These are phyloP conservation scores for Lactifluus piperatus DNA, from an alignment of 768 basidiomycete species.

Conservation along the genomic window DNA sequence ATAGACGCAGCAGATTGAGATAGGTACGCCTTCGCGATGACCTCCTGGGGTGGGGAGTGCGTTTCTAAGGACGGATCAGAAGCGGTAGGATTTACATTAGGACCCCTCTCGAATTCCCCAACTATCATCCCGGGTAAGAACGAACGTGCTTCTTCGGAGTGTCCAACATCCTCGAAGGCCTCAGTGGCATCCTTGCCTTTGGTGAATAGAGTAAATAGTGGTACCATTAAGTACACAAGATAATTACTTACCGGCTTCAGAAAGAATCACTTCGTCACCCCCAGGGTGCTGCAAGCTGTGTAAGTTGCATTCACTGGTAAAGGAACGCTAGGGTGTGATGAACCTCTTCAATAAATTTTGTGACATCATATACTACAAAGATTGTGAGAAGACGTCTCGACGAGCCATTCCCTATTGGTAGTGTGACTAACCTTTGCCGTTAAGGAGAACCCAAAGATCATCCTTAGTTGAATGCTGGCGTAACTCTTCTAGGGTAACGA, in stretches of 20 bases:
- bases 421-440: slow-evolving; percentile 61
- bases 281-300: slow-evolving; percentile 67
- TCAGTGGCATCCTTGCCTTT: slow-evolving; percentile 93
- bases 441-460: slow-evolving; percentile 71
- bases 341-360: slow-evolving; percentile 94
- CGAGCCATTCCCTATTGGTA: slow-evolving; percentile 1
- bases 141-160: slow-evolving; percentile 98
- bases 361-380: slow-evolving; percentile 77
- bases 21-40: slow-evolving; percentile 9
- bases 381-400: slow-evolving; percentile 19
- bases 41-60: neutral
- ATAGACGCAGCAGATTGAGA: slow-evolving; percentile 6
- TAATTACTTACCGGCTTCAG: slow-evolving; percentile 66
- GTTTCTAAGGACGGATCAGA: neutral
- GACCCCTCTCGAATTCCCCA: slow-evolving; percentile 61
- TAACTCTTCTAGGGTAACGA: slow-evolving; percentile 66
- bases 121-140: slow-evolving; percentile 83
- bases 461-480: slow-evolving; percentile 68
- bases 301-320: neutral
- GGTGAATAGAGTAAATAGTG: slow-evolving; percentile 3
- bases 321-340: neutral
- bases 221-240: neutral
- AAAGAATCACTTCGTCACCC: slow-evolving; percentile 94
- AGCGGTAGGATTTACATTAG: slow-evolving; percentile 24
- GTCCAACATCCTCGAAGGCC: slow-evolving; percentile 98